phyloP scores from a whole-genome alignment of 1,139 yeast species.

The Trichomonascaceae sp. region DNA sequence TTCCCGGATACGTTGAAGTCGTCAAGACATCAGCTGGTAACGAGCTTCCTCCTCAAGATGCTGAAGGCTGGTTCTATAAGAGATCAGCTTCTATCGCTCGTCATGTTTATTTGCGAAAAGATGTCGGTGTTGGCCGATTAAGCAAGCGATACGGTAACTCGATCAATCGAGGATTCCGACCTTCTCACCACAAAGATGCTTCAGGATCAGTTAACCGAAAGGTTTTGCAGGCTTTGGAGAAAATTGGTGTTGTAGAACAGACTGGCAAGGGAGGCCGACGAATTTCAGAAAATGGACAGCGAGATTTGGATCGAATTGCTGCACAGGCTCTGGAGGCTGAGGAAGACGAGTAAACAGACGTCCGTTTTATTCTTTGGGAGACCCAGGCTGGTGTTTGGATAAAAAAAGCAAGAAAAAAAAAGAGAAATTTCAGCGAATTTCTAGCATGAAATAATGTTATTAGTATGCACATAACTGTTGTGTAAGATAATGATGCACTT shows the following conservation, averaged over 20 bases:
- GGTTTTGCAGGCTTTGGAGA: slow-evolving; percentile 96
- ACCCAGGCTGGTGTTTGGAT: slow-evolving; percentile 3
- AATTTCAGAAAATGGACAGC: slow-evolving; percentile 99
- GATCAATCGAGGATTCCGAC: slow-evolving; percentile 98
- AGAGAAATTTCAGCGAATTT: slow-evolving; percentile 9
- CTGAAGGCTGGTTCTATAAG: slow-evolving; percentile 99
- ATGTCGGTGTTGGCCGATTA: slow-evolving; percentile 98
- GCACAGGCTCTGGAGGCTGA: slow-evolving; percentile 96
- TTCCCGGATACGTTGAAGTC: slow-evolving; percentile 99
- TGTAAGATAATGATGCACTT: slow-evolving; percentile 10
- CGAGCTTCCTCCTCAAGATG: slow-evolving; percentile 99
- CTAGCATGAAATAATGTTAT: slow-evolving; percentile 12
- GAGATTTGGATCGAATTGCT: slow-evolving; percentile 99
- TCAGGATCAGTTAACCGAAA: slow-evolving; percentile 99
- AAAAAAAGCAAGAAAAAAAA: slow-evolving; percentile 5
- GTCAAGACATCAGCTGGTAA: slow-evolving; percentile 99
- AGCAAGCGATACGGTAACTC: slow-evolving; percentile 99
- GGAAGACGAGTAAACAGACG: slow-evolving; percentile 43
- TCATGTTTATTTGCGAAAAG: slow-evolving; percentile 99
- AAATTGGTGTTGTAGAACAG: slow-evolving; percentile 94
- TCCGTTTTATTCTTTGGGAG: not conserved
- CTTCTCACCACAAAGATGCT: slow-evolving; percentile 98
- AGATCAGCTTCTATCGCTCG: slow-evolving; percentile 99
- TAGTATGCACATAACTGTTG: slow-evolving; percentile 10
- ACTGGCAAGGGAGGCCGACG: slow-evolving; percentile 99